Conservation (phyloP, 176 grass and related monocot species). For the Cymbopogon citratus region DNA sequence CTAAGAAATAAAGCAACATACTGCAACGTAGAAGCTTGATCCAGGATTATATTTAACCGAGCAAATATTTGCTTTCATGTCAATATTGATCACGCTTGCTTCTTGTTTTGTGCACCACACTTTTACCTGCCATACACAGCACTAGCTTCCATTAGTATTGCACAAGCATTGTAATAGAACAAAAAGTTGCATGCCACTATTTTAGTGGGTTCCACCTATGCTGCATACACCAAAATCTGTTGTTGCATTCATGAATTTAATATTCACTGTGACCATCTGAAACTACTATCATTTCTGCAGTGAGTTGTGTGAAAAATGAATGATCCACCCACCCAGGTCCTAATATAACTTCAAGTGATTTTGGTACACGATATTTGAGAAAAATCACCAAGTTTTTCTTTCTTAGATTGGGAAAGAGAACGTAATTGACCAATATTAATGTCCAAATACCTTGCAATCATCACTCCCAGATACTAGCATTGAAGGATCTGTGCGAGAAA, state of each 20-base stretch:
- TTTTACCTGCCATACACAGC: conserved; percentile 64
- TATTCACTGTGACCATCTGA: not conserved
- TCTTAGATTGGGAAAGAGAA: not conserved
- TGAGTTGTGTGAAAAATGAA: not conserved
- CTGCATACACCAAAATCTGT: too few species aligned
- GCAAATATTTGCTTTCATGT: conserved; percentile 99
- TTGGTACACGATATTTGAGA: not conserved
- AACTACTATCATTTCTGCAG: not conserved
- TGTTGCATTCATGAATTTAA: not conserved
- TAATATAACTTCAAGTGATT: not conserved
- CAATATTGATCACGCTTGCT: conserved; percentile 96
- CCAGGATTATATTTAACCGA: conserved; percentile 99
- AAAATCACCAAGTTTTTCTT: not conserved
- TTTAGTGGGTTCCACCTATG: not conserved
- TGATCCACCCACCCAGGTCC: not conserved
- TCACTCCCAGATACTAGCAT: conserved; percentile 98
- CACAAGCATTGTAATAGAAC: not conserved
- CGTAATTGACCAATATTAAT: not conserved
- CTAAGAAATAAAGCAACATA: conserved; percentile 48
- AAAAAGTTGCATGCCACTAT: not conserved
- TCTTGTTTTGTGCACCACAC: conserved; percentile 97
- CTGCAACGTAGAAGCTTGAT: conserved; percentile 77
- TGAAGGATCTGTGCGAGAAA: conserved; percentile 83
- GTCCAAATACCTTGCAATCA: conserved; percentile 91
- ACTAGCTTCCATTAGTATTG: conserved; percentile 21